These are phyloP conservation scores for Capsella rubella DNA, from an alignment of 441 rosid genomes.

Conservation along the genomic window DNA sequence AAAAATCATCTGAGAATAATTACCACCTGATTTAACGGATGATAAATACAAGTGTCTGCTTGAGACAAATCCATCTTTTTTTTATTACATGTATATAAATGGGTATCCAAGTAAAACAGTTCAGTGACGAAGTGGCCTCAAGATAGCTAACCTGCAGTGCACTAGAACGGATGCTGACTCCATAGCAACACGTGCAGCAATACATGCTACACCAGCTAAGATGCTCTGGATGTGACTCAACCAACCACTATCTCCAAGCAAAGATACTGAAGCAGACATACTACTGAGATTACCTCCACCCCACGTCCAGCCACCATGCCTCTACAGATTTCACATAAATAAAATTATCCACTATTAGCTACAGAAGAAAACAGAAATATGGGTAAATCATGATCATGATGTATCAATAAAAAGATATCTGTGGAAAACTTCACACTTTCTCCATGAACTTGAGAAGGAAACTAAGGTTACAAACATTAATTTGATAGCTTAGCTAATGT, in stretches of 20 bases:
- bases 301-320: conserved; percentile 99
- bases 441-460: conserved; percentile 5
- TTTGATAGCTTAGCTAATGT: conserved; percentile 18
- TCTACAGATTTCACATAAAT: conserved; percentile 59
- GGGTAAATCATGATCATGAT: conserved; percentile 18
- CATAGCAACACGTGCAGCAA: conserved; percentile 91
- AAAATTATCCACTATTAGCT: conserved; percentile 31
- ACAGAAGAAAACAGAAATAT: conserved; percentile 21
- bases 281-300: conserved; percentile 99
- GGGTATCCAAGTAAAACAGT: conserved; percentile 17
- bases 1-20: conserved; percentile 16
- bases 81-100: conserved; percentile 19
- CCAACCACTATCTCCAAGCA: conserved; percentile 99
- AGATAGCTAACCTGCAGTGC: conserved; percentile 86
- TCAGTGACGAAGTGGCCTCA: conserved; percentile 24
- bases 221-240: conserved; percentile 93
- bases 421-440: background rate
- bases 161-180: conserved; percentile 99
- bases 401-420: conserved; percentile 2
- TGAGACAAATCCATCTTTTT: conserved; percentile 30
- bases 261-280: conserved; percentile 99
- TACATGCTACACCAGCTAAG: conserved; percentile 99
- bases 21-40: conserved; percentile 21
- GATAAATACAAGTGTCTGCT: conserved; percentile 14
- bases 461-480: conserved; percentile 24